Evolutionary conservation across 345 rosid genomes (phyloP), one percentile per base, ranked within the genome.

Genomic region (Iberis pinnata): DNA sequence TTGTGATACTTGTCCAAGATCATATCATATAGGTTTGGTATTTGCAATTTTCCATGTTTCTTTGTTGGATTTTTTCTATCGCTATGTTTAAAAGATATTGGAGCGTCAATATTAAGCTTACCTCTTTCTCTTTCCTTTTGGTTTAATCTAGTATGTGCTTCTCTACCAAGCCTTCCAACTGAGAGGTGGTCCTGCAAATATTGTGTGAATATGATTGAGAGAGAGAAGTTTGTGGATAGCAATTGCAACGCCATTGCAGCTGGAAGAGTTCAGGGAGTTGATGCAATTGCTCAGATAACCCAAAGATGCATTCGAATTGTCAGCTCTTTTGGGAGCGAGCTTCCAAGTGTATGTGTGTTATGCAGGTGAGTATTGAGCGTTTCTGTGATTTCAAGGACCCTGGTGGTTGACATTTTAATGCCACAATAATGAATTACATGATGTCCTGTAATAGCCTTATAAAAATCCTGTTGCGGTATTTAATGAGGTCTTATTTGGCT

Each of bases 1-100:
- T 65, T 92, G 98, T 67, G 95, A 92, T 73, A 78, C 81, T 50
- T 92, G 98, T 69, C 98, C 98, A 40, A 78, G 98, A 79, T 81
- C 97, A 53, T 92, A 71, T 69, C 98, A 92, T 70, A 71, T 33
- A 83, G 93, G 98, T 92, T 47, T 70, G 22, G 0, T n/a, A 18
- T 16, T 18, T 43, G 47, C 40, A 2, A 8, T 10, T 50, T 57
- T 51, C 36, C 37, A 42, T 10, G n/a, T 41, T 51, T 58, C 20
- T 58, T 62, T 33, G 9, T 50, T 49, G 7, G 32, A 32, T 38
- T 53, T 31, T 39, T 59, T 12, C 43, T 13, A 32, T 41, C 53
- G 15, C 32, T 55, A 35, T 32, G 1, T 33, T 1, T 45, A 48
- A 20, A 39, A 9, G 26, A 15, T 53, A 6, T 26, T 61, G 61